Percentiles rank a stretch among this genome's conserved stretches.
These are phyloP conservation scores for Ogataea pignaliae DNA, from an alignment of 805 yeast genomes.

Conservation along the genomic window DNA sequence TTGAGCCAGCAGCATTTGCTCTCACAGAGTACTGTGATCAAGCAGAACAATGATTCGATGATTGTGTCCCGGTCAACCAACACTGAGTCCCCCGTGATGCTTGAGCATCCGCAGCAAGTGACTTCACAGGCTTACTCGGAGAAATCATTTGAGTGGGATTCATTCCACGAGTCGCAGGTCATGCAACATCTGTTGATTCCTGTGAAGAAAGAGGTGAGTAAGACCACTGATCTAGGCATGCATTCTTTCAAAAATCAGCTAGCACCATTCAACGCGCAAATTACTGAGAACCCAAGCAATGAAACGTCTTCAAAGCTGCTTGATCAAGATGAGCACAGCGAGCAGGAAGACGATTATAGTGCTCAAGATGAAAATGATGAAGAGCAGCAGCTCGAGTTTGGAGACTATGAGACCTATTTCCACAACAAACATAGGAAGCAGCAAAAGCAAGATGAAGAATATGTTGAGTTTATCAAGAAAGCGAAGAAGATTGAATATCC, in stretches of 20 bases:
- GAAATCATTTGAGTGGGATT: constrained; percentile 3
- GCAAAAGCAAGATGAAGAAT: constrained; percentile 50
- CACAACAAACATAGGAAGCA: constrained; percentile 58
- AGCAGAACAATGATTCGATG: not conserved
- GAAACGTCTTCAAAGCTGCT: not conserved
- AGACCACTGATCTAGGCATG: no score
- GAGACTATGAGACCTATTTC: constrained; percentile 65
- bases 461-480: constrained; percentile 42
- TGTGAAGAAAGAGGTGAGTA: no score
- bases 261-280: no score
- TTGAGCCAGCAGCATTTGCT: constrained; percentile 26
- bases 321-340: constrained; percentile 1
- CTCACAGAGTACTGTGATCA: constrained; percentile 4
- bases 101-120: constrained; percentile 2
- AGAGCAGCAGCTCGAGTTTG: constrained; percentile 48
- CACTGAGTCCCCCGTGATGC: not conserved
- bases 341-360: constrained; percentile 6
- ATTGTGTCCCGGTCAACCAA: no score
- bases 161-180: constrained; percentile 4
- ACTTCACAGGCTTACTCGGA: constrained; percentile 1
- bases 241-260: no score
- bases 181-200: not conserved
- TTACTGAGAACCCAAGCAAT: no score
- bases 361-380: constrained; percentile 14
- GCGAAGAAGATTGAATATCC: constrained; percentile 29